Evolutionary conservation across 2,329 filamentous ascomycete genomes (phyloP).

Genomic region (Mycosphaerella arachidis): DNA sequence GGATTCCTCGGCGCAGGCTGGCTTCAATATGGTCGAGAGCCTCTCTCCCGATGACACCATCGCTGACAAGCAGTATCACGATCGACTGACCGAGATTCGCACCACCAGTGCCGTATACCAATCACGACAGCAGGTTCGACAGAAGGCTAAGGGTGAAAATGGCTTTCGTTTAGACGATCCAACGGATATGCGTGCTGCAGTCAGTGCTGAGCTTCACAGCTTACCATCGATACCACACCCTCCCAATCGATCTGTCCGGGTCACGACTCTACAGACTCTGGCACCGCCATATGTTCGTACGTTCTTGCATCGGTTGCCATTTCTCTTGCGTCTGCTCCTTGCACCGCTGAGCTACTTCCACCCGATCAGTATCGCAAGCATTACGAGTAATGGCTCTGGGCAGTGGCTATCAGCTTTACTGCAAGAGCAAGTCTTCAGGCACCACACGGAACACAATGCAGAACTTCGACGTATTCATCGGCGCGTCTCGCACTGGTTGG

Average conservation of each 20-base stretch:
- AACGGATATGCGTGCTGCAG: slow-evolving; percentile 47
- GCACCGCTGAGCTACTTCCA: slow-evolving; percentile 51
- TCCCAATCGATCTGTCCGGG: slow-evolving; percentile 44
- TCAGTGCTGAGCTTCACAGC: slow-evolving; percentile 47
- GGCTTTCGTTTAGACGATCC: slow-evolving; percentile 38
- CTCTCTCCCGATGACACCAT: slow-evolving; percentile 44
- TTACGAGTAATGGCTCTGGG: slow-evolving; percentile 49
- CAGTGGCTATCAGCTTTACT: slow-evolving; percentile 48
- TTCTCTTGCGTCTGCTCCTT: slow-evolving; percentile 47
- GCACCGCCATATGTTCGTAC: slow-evolving; percentile 38
- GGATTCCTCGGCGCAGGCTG: slow-evolving; percentile 34
- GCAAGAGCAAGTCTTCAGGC: slow-evolving; percentile 47
- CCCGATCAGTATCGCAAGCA: slow-evolving; percentile 46
- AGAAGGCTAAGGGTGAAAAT: slow-evolving; percentile 28
- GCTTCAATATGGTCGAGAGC: slow-evolving; percentile 39
- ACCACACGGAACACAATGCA: slow-evolving; percentile 41
- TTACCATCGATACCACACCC: slow-evolving; percentile 49
- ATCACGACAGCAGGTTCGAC: slow-evolving; percentile 29
- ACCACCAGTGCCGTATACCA: slow-evolving; percentile 39
- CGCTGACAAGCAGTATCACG: slow-evolving; percentile 41
- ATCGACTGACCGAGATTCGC: slow-evolving; percentile 39
- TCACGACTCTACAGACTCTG: slow-evolving; percentile 46
- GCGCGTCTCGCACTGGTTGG: slow-evolving; percentile 47
- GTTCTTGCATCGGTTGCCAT: slow-evolving; percentile 48
- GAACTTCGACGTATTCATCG: slow-evolving; percentile 45